Base-by-base conservation (phyloP, 2,329 filamentous ascomycete genomes). In the Plectosphaerella sp. region DNA sequence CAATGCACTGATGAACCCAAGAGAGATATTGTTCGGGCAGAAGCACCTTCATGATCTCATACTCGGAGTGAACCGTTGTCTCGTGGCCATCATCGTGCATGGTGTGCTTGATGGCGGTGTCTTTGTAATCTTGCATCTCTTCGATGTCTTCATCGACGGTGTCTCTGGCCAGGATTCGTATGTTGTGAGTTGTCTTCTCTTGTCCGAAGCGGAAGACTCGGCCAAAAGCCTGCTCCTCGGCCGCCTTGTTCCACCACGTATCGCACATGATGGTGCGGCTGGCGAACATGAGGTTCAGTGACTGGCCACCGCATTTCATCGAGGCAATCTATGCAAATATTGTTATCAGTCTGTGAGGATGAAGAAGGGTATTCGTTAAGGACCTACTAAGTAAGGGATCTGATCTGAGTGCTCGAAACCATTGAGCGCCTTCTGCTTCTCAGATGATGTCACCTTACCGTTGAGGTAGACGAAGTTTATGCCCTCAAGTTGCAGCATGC, bases 141-240 rank as follows among this genome's bases (percentile, higher is more conserved):
- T 76, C 62, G 4, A 91, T 70, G 0, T 74, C 68, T 10, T 77
- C 70, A 53, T 91, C 87, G 5, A 89, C 78, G 0, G 76, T 79
- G 5, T 78, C 70, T 1, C 71, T 65, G 0, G 84, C 72, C 1
- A 83, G 66, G 35, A 91, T 72, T 0, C 83, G 75, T 1, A 80
- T 74, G 52, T 88, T 76, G 11, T 80, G 70, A 0, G 85, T 84
- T 35, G 80, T 69, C 42, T 84, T 79, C 0, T 61, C 55, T 56
- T 93, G 88, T 0, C 86, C 86, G 3, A 85, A 82, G 5, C 88
- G 76, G 58, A 79, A 80, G 0, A 89, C 79, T 0, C 88, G 78
- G 2, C 70, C 70, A 39, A 77, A 76, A 0, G 80, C 84, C 59
- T 90, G 87, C n/a, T 82, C 69, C 58, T 90, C 84, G 0, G 74